Base-by-base conservation (phyloP, 2,329 filamentous ascomycete species). In the Colletotrichum sojae region DNA sequence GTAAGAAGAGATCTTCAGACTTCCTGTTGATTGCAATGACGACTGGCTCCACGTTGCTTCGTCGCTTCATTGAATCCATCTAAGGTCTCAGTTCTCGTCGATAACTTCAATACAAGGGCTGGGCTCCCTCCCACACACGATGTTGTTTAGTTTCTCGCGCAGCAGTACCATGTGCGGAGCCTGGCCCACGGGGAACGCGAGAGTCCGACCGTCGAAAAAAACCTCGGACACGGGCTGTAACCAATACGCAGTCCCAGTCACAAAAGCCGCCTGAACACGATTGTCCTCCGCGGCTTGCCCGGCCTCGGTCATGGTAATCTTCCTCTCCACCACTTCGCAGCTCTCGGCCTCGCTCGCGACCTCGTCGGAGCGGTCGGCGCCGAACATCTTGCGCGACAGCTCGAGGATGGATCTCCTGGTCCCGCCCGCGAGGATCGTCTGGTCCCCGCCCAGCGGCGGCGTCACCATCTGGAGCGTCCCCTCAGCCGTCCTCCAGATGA, bases 181-280 rank as follows among this genome's bases (percentile, higher is more conserved):
- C 57, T 82, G 80, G 51, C 85, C 86, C 82, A 91, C 88, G 54
- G 89, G 86, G 0, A 49, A 36, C 8, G 40, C 13, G 18, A 93
- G 83, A 71, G 92, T 87, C 63, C 86, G 79, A 56, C 89, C 89
- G 43, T 88, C 87, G 80, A 92, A 91, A 77, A 90, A 87, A 75
- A 94, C 90, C 58, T 87, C 83, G 18, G n/a, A 25, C 52, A 4
- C 43, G 13, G 31, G 12, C 63, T 13, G 58, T 46, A 64, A 72
- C 87, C 90, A 84, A 84, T 92, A 90, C 62, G 95, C 95, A 70
- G 95, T 98, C 18, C 95, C 95, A 36, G 92, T 90, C 6, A 92
- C 93, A 77, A 97, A 98, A 2, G 93, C 88, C 82, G 97, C 95
- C 10, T 97, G 79, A 51, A 97, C 79, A 3, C 94, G 85, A 3